A percentile compares a stretch with the other conserved stretches of the same genome.
Conservation (phyloP, 768 basidiomycete species). For the Mycena maculata region DNA sequence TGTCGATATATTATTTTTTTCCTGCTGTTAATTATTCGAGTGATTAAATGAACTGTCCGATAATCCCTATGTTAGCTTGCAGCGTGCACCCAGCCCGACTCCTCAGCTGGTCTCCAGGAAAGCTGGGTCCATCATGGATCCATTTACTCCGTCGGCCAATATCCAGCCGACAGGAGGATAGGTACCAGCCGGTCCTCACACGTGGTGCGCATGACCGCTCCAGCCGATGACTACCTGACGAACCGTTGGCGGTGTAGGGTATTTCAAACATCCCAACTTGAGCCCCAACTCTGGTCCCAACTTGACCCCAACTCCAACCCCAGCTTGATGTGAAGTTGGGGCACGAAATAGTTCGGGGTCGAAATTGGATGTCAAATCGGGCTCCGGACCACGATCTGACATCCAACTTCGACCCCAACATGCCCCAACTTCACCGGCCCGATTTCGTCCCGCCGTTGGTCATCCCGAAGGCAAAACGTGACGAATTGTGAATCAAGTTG, state of each 20-base stretch:
- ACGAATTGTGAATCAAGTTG: no score
- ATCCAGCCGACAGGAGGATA: background rate
- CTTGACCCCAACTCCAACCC: no score
- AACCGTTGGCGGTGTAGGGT: slow-evolving; percentile 24
- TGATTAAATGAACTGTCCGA: background rate
- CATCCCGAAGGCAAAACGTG: no score
- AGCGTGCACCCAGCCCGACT: background rate
- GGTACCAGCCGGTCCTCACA: slow-evolving; percentile 3
- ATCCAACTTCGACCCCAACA: no score
- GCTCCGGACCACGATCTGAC: no score
- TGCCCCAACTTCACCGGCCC: no score
- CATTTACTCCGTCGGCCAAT: slow-evolving; percentile 9
- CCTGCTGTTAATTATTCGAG: background rate
- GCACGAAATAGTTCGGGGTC: no score
- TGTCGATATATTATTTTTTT: slow-evolving; percentile 14
- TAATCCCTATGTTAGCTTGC: slow-evolving; percentile 4
- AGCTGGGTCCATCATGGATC: slow-evolving; percentile 16
- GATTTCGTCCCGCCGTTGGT: no score
- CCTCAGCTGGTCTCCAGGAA: slow-evolving; percentile 1
- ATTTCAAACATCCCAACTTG: no score
- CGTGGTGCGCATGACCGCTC: slow-evolving; percentile 5
- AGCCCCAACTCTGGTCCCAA: no score
- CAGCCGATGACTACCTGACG: slow-evolving; percentile 3
- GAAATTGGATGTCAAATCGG: no score
- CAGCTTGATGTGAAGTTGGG: no score